A percentile compares a stretch with the other conserved stretches of the same genome.
These are phyloP conservation scores for Lecanicillium sp. DNA, from an alignment of 2,329 filamentous ascomycete genomes.

Conservation along the genomic window DNA sequence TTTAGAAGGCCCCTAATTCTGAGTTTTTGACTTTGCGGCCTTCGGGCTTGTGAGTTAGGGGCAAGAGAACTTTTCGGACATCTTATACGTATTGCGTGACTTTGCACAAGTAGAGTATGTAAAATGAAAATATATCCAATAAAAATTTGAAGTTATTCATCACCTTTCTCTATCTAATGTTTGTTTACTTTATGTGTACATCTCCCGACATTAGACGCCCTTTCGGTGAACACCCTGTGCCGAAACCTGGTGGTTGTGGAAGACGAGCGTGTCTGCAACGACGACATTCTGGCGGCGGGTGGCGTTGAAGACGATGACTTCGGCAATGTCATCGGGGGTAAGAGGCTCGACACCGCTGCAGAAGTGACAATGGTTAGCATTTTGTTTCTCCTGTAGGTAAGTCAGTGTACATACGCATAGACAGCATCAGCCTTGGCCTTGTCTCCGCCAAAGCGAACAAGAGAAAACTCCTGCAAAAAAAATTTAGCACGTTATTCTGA, in stretches of 20 bases:
- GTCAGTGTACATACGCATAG: slow-evolving; percentile 56
- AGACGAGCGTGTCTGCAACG: slow-evolving; percentile 78
- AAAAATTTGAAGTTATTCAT: background rate
- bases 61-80: slow-evolving; percentile 37
- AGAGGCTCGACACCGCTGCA: slow-evolving; percentile 68
- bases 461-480: slow-evolving; percentile 64
- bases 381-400: slow-evolving; percentile 6
- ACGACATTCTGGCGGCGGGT: slow-evolving; percentile 85
- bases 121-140: background rate
- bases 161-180: slow-evolving; percentile 6
- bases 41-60: slow-evolving; percentile 24
- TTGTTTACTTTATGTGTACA: background rate
- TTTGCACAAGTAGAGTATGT: background rate
- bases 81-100: slow-evolving; percentile 8
- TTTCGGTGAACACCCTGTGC: slow-evolving; percentile 20
- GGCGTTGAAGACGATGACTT: slow-evolving; percentile 80
- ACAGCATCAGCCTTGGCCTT: slow-evolving; percentile 85
- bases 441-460: slow-evolving; percentile 83
- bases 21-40: slow-evolving; percentile 16
- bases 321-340: slow-evolving; percentile 84
- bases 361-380: background rate
- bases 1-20: slow-evolving; percentile 30
- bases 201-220: background rate
- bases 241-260: slow-evolving; percentile 79
- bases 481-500: background rate